Base-by-base conservation (phyloP, 1,284 basidiomycete genomes). In the Hymenochaete sp. region DNA sequence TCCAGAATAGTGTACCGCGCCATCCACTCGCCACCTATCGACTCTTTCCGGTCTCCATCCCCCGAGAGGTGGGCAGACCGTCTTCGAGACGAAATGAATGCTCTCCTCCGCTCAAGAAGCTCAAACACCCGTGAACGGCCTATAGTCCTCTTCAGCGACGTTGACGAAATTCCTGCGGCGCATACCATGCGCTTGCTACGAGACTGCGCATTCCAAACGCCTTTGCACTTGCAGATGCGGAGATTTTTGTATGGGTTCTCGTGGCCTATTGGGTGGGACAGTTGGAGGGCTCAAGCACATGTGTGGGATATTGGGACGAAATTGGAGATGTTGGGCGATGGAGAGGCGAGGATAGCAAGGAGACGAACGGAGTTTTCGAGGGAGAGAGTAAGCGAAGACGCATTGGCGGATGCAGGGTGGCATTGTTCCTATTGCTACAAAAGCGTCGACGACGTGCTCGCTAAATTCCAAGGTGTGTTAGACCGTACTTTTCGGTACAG, bases 231-330 rank as follows among this genome's bases (percentile, higher is more conserved):
- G 7, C 59, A 65, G 19, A 53, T 70, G 52, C 55, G 56, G 38
- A 62, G 63, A 41, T 70, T 64, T 52, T 52, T 64, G 35, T 70
- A 70, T 53, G 57, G 56, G 8, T 70, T 64, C 53, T 61, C 65
- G 49, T 68, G 58, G 47, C 62, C 59, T 9, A 49, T 59, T 18
- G 54, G 50, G 11, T 59, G 59, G 61, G 45, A 42, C 21, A 37
- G 39, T 40, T 68, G 62, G 63, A 54, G 64, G 14, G 58, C 62
- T 5, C 56, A 59, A 40, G 55, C 59, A 13, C 59, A 63, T 37
- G 48, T 52, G 2, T 64, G 59, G 60, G 48, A 47, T 1, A 41
- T 35, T 13, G 42, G 38, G 16, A 45, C 42, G 42, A 19, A 26
- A 13, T 21, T 45, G 11, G 44, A 46, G 25, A 33, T 5, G n/a